phyloP scores from a whole-genome alignment of 768 basidiomycete species.

The Xerocomellus dryophilus region DNA sequence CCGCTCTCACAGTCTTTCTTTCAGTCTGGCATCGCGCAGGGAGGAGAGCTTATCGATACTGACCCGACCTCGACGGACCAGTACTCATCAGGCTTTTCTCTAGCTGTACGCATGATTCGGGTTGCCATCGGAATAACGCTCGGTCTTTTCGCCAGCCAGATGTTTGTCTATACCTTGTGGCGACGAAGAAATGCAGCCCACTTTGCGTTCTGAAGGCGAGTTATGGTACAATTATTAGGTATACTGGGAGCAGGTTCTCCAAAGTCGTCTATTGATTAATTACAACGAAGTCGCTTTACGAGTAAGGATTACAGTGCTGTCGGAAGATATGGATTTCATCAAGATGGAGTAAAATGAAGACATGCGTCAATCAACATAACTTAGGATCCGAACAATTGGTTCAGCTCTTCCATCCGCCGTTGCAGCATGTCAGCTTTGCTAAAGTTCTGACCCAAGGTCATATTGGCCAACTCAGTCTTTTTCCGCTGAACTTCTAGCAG shows the following conservation, averaged over 20 bases:
- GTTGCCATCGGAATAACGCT: conserved; percentile 85
- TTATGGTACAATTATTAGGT: not conserved
- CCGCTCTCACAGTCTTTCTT: conserved; percentile 19
- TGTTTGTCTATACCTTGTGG: conserved; percentile 72
- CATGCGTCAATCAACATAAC: conserved; percentile 23
- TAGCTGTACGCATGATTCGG: conserved; percentile 79
- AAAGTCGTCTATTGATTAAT: conserved; percentile 30
- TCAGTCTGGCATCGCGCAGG: conserved; percentile 74
- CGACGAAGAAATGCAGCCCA: conserved; percentile 68
- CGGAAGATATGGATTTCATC: conserved; percentile 20
- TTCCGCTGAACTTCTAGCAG: conserved; percentile 91
- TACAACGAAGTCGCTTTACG: conserved; percentile 30
- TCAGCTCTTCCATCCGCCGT: conserved; percentile 85
- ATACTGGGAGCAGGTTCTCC: conserved; percentile 2
- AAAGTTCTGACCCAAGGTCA: conserved; percentile 85
- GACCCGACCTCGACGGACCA: conserved; percentile 50
- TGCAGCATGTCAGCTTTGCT: conserved; percentile 86
- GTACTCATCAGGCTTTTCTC: conserved; percentile 73
- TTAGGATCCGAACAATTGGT: conserved; percentile 62
- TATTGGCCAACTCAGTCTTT: conserved; percentile 91
- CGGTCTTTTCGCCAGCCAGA: conserved; percentile 78
- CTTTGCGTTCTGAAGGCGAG: conserved; percentile 61
- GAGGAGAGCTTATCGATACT: conserved; percentile 59
- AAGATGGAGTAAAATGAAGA: conserved; percentile 14
- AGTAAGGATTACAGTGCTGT: conserved; percentile 30